Conservation (phyloP, 1,139 yeast species). For the Nakaseomyces delphensis region DNA sequence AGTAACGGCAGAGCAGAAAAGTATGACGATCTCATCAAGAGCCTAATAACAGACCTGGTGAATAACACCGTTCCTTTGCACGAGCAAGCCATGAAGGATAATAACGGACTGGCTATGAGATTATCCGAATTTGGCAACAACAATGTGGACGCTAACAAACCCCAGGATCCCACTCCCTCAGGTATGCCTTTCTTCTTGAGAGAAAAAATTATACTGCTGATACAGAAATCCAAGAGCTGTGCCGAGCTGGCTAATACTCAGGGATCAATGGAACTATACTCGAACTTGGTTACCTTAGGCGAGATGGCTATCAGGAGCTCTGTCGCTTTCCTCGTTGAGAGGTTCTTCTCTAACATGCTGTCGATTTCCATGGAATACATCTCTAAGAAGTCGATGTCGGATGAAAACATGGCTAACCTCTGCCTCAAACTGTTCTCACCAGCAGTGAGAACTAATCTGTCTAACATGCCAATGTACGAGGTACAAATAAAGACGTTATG, state of each 20-base stretch:
- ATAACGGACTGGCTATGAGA: slow-evolving; percentile 2
- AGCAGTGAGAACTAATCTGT: slow-evolving; percentile 16
- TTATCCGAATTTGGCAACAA: slow-evolving; percentile 1
- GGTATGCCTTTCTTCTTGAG: slow-evolving; percentile 24
- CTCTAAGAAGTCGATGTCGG: slow-evolving; percentile 39
- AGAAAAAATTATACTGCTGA: slow-evolving; percentile 35
- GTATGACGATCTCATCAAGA: slow-evolving; percentile 22
- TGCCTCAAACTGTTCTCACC: slow-evolving; percentile 20
- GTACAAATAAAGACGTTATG: slow-evolving; percentile 34
- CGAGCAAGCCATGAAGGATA: slow-evolving; percentile 21
- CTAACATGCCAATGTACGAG: slow-evolving; percentile 18
- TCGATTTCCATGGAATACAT: slow-evolving; percentile 49
- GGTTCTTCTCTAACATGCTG: slow-evolving; percentile 40
- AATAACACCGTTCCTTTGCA: slow-evolving; percentile 22
- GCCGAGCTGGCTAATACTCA: slow-evolving; percentile 40
- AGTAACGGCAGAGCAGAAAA: neutral
- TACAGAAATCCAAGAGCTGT: slow-evolving; percentile 62
- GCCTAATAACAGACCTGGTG: slow-evolving; percentile 23
- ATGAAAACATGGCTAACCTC: slow-evolving; percentile 18
- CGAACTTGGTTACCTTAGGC: slow-evolving; percentile 50
- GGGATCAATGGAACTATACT: slow-evolving; percentile 22
- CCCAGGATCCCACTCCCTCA: slow-evolving; percentile 1
- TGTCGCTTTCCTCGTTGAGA: slow-evolving; percentile 52
- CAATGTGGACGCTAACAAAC: neutral
- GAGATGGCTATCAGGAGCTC: slow-evolving; percentile 46